phyloP scores from a whole-genome alignment of 1,139 yeast genomes.

The Yarrowia galli region DNA sequence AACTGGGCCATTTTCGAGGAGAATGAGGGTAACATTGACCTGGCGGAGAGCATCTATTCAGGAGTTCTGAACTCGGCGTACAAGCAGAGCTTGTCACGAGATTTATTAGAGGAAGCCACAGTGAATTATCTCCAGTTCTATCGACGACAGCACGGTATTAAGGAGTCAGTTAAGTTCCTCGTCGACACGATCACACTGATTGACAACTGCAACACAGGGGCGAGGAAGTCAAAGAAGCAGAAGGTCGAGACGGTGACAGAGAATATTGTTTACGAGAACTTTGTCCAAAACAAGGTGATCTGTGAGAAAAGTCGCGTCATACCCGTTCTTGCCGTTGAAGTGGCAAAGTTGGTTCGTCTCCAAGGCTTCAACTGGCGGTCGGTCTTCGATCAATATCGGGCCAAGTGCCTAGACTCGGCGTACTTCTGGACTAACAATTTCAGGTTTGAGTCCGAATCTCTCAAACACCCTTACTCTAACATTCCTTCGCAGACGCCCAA shows the following conservation, averaged over 20 bases:
- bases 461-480: conserved; percentile 3
- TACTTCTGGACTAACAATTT: conserved; percentile 50
- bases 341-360: conserved; percentile 10
- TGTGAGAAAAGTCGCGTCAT: conserved; percentile 8
- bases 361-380: conserved; percentile 14
- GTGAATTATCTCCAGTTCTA: conserved; percentile 22
- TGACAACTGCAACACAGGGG: not conserved
- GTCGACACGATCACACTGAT: not conserved
- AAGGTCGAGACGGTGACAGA: conserved; percentile 9
- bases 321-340: conserved; percentile 18
- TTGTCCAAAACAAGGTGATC: conserved; percentile 8
- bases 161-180: not conserved
- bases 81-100: not conserved
- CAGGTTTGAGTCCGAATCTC: conserved; percentile 44
- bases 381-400: conserved; percentile 1
- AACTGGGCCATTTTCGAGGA: conserved; percentile 53
- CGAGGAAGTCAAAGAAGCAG: conserved; percentile 24
- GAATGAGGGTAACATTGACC: conserved; percentile 45
- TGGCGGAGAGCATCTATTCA: conserved; percentile 48
- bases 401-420: conserved; percentile 44
- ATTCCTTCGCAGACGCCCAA: conserved; percentile 23
- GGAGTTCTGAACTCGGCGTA: conserved; percentile 3
- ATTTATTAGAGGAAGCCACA: not conserved
- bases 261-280: conserved; percentile 10
- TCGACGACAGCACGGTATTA: conserved; percentile 12